Conservation (phyloP, 495 filamentous ascomycete species). For the Elaphomyces granulatus region DNA sequence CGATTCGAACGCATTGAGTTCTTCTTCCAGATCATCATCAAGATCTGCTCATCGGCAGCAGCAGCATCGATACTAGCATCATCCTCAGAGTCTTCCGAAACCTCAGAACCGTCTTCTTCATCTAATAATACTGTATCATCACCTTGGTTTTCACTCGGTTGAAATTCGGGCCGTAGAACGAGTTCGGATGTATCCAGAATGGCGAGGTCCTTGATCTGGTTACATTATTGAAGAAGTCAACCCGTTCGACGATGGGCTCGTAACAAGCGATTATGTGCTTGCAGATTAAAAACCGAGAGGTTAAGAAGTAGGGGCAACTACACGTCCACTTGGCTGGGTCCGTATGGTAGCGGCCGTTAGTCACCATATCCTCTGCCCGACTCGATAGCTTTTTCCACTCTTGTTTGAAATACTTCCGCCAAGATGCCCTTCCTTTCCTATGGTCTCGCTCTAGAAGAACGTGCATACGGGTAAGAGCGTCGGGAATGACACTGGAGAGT, state of each 20-base stretch:
- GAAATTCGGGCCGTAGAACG: constrained; percentile 2
- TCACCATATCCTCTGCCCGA: background rate
- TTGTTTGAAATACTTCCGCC: constrained; percentile 2
- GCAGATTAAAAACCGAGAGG: constrained; percentile 4
- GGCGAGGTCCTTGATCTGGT: constrained; percentile 1
- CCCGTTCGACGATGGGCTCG: background rate
- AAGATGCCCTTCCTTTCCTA: background rate
- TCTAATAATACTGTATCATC: background rate
- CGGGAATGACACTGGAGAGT: background rate
- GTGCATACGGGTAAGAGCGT: background rate
- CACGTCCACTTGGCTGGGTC: constrained; percentile 3
- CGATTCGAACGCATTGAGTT: too few relatives aligned
- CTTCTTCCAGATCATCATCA: too few relatives aligned
- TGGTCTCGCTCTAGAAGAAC: background rate
- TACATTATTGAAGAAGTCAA: constrained; percentile 1
- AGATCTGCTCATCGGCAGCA: background rate
- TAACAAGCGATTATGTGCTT: constrained; percentile 4
- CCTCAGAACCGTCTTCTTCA: background rate
- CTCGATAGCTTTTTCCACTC: constrained; percentile 1
- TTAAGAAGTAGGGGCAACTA: constrained; percentile 1
- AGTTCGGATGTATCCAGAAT: constrained; percentile 2
- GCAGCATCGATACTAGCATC: background rate
- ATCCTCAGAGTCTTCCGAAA: background rate
- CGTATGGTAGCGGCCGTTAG: constrained; percentile 1
- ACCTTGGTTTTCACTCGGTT: background rate